Evolutionary conservation across 805 yeast genomes (phyloP), one percentile per base, ranked within the genome.

Genomic region (Peterozyma toletana): DNA sequence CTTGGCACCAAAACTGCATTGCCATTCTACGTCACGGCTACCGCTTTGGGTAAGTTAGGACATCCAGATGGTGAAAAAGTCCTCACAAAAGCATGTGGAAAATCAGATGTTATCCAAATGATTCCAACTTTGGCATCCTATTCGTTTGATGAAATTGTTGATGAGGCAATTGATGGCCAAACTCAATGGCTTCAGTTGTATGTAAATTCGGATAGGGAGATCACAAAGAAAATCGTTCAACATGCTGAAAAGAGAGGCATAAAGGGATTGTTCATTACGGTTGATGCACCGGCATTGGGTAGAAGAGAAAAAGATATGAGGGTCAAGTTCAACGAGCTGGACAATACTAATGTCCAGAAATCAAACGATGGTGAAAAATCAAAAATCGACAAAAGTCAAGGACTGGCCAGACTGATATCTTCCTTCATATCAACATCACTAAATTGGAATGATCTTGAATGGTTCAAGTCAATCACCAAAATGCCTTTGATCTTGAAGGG

Each of bases 21-120:
- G 10, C 98, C 98, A 13, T 89, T 91, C 60, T 91, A 90, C 58
- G 78, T 84, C 42, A 75, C 91, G 35, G 98, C 98, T 2, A 87
- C 98, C 6, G 98, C 98, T 0, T 69, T 89, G 48, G 96, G 95
- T 35, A 84, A 82, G 56, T 73, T 91, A 51, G 98, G 97, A 3
- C 91, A 90, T 56, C 88, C 88, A 3, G 96, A 87, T 36, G 98
- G 98, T 45, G 98, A 91, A 63, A 77, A 78, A 46, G 87, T 83
- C 14, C 74, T 91, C 49, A 88, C 97, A 1, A 70, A 82, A 56
- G 88, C 89, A 15, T 84, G 95, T 21, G 88, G 80, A 37, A 70
- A 73, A 46, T 84, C 85, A 46, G 78, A 45, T 4, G 38, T 67
- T 21, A 64, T 68, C 37, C 75, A 70, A 50, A 70, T 70, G 75